These are phyloP conservation scores for Heracleum sosnowskyi DNA, from an alignment of 129 eudicot genomes.

Conservation along the genomic window DNA sequence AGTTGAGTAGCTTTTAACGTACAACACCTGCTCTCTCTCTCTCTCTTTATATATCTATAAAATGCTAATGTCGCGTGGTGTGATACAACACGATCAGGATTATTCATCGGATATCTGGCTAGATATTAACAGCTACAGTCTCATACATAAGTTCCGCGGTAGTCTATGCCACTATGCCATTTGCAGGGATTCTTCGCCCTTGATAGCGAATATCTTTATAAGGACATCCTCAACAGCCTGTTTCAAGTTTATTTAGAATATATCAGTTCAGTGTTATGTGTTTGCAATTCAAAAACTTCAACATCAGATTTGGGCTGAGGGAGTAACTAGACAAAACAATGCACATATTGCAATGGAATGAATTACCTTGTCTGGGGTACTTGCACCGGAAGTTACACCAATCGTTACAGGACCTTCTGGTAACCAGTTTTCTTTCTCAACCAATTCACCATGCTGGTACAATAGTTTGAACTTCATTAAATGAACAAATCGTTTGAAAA, in stretches of 20 bases:
- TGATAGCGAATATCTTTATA: constrained; percentile 46
- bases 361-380: constrained; percentile 82
- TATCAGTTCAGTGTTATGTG: background rate
- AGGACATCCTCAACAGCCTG: constrained; percentile 87
- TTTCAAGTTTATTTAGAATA: constrained; percentile 11
- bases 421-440: constrained; percentile 73
- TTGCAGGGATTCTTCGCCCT: constrained; percentile 55
- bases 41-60: background rate
- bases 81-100: background rate
- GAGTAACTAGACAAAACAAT: background rate
- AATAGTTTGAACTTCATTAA: constrained; percentile 1
- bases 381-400: constrained; percentile 86
- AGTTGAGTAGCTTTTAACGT: background rate
- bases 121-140: background rate
- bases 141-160: background rate
- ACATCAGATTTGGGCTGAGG: background rate
- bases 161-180: constrained; percentile 46
- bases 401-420: constrained; percentile 73
- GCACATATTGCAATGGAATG: background rate
- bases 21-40: background rate
- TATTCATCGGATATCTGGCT: background rate
- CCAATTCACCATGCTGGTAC: constrained; percentile 78
- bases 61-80: background rate
- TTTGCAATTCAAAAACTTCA: background rate
- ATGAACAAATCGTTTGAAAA: constrained; percentile 1